Evolutionary conservation across 169 alveolate genomes (phyloP).

Genomic region (Cryptosporidium xiaoi): DNA sequence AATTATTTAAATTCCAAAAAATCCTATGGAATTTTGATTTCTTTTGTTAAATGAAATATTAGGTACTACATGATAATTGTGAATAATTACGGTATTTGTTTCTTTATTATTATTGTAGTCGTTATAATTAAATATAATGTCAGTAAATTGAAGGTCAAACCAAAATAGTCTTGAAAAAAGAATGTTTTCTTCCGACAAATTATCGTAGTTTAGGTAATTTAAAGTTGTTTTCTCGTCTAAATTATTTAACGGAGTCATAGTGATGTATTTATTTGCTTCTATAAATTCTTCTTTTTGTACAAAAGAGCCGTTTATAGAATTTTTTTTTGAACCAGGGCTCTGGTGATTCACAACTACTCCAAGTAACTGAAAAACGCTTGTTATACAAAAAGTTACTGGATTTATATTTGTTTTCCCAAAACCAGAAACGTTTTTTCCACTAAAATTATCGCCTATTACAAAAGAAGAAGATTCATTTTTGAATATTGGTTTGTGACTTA

Average conservation of each 20-base stretch:
- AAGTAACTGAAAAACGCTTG: conserved; percentile 1
- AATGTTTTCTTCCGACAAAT: conserved; percentile 7
- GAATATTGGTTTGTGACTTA: not conserved
- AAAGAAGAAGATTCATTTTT: not conserved
- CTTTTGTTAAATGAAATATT: not conserved
- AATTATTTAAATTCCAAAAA: conserved; percentile 19
- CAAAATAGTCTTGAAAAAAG: conserved; percentile 45
- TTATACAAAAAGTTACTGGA: conserved; percentile 46
- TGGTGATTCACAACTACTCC: conserved; percentile 41
- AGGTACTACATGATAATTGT: conserved; percentile 3
- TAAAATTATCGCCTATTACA: no score
- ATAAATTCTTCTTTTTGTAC: conserved; percentile 15
- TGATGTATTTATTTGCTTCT: not conserved
- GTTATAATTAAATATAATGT: not conserved
- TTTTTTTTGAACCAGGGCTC: not conserved
- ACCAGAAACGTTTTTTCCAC: not conserved
- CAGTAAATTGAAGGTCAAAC: conserved; percentile 48
- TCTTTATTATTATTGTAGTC: no score
- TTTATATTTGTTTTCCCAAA: not conserved
- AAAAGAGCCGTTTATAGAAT: conserved; percentile 24
- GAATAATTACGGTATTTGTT: not conserved
- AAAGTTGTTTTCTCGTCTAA: conserved; percentile 9
- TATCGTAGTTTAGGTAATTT: not conserved
- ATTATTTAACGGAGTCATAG: not conserved
- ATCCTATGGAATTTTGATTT: not conserved